phyloP scores from a whole-genome alignment of 2,329 filamentous ascomycete genomes.

The Teratosphaeria nubilosa region DNA sequence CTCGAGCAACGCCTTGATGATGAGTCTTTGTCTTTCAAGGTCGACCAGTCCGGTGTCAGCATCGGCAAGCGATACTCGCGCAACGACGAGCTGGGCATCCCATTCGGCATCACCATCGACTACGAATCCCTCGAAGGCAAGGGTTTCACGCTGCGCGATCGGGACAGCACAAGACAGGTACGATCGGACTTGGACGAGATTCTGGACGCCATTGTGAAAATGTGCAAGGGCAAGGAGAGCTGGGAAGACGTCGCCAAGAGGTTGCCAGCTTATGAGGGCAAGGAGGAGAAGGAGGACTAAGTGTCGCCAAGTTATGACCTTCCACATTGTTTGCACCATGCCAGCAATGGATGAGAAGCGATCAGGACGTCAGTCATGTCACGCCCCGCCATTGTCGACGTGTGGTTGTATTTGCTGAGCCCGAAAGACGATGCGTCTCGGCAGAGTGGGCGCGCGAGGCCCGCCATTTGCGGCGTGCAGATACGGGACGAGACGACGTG shows the following conservation, averaged over 20 bases:
- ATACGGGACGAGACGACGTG: neutral
- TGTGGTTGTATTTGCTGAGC: neutral
- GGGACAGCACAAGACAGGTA: constrained; percentile 85
- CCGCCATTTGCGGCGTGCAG: neutral
- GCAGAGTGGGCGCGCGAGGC: neutral
- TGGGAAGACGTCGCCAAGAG: constrained; percentile 65
- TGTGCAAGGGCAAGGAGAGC: constrained; percentile 52
- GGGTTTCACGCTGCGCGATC: constrained; percentile 78
- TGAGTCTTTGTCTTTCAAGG: constrained; percentile 67
- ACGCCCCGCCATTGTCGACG: neutral
- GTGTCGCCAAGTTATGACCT: neutral
- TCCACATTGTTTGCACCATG: neutral
- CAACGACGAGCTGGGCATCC: constrained; percentile 92
- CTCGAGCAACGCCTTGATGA: constrained; percentile 68
- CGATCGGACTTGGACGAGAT: constrained; percentile 74
- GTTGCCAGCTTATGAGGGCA: constrained; percentile 74
- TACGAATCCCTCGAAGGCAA: constrained; percentile 89
- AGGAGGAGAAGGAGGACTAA: constrained; percentile 36
- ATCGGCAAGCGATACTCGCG: constrained; percentile 93
- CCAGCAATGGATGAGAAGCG: neutral
- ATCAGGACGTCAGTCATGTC: neutral
- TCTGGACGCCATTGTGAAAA: constrained; percentile 57
- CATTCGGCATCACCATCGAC: constrained; percentile 86
- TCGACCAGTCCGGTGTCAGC: constrained; percentile 82
- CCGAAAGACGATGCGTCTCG: constrained; percentile 2